These are phyloP conservation scores for Lichenothelia convexa DNA, from an alignment of 495 filamentous ascomycete genomes.

Conservation along the genomic window DNA sequence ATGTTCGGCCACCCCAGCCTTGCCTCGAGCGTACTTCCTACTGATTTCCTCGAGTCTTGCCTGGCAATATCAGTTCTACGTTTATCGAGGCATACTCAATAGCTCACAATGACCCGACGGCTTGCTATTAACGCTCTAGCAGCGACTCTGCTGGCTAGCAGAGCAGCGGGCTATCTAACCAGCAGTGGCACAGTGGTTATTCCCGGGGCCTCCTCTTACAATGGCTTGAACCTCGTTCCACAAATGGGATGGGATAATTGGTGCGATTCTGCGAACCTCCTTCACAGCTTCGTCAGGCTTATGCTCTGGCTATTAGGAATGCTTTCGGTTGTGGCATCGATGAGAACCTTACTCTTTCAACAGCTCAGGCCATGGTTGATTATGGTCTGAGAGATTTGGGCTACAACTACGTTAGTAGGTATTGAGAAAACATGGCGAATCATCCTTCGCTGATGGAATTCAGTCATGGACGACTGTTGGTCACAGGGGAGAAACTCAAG, in stretches of 20 bases:
- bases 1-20: no score
- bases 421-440: no score
- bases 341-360: slow-evolving; percentile 28
- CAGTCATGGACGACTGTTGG: slow-evolving; percentile 53
- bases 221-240: slow-evolving; percentile 26
- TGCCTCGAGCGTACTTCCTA: no score
- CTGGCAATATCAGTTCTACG: no score
- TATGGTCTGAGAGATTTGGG: slow-evolving; percentile 42
- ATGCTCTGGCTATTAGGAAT: slow-evolving; percentile 32
- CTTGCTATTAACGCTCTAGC: no score
- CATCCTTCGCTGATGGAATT: no score
- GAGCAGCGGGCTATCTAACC: background rate
- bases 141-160: background rate
- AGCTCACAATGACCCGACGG: no score
- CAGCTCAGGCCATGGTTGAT: slow-evolving; percentile 30
- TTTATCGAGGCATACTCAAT: no score
- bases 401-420: slow-evolving; percentile 51
- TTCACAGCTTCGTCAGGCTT: background rate
- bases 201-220: slow-evolving; percentile 10
- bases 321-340: slow-evolving; percentile 33
- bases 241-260: slow-evolving; percentile 23
- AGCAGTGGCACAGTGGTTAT: background rate
- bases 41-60: no score
- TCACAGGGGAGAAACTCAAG: slow-evolving; percentile 28
- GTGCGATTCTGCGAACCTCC: background rate